phyloP scores from a whole-genome alignment of 495 filamentous ascomycete species.

The Xeromyces bisporus region DNA sequence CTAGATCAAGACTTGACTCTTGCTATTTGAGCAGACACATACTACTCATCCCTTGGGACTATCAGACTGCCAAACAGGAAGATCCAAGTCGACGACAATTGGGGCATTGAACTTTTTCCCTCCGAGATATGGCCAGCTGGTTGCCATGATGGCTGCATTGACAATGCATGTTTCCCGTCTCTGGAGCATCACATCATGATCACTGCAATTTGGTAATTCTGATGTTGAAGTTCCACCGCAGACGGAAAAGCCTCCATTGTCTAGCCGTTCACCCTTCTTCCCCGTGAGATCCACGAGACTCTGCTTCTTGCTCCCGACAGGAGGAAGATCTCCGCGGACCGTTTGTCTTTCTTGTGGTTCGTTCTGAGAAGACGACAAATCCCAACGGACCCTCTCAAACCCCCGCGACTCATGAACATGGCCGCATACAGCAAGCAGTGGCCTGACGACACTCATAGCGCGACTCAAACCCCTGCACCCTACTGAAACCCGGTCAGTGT shows the following conservation, averaged over 20 bases:
- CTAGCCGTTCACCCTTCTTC: slow-evolving; percentile 24
- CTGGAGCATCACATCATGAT: slow-evolving; percentile 18
- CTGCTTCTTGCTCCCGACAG: slow-evolving; percentile 37
- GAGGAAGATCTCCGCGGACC: slow-evolving; percentile 10
- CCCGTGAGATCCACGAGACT: slow-evolving; percentile 39
- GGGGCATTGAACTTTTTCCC: slow-evolving; percentile 52
- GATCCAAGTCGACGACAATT: slow-evolving; percentile 60
- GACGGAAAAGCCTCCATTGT: slow-evolving; percentile 18
- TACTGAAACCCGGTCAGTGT: slow-evolving; percentile 10
- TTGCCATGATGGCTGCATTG: slow-evolving; percentile 58
- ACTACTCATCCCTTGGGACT: no score
- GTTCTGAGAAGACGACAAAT: slow-evolving; percentile 1
- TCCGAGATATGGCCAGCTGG: slow-evolving; percentile 43
- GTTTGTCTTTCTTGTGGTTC: slow-evolving; percentile 1
- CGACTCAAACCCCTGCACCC: slow-evolving; percentile 27
- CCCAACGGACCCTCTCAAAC: slow-evolving; percentile 26
- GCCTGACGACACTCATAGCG: slow-evolving; percentile 22
- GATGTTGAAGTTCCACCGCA: slow-evolving; percentile 3
- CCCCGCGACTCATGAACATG: slow-evolving; percentile 35
- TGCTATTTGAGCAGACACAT: no score
- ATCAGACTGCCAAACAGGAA: slow-evolving; percentile 41
- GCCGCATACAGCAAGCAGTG: slow-evolving; percentile 29
- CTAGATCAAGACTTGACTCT: no score
- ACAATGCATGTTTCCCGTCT: slow-evolving; percentile 60
- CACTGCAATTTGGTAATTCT: background rate